These are phyloP conservation scores for Epichloe aotearoae DNA, from an alignment of 2,329 filamentous ascomycete species.

Conservation along the genomic window DNA sequence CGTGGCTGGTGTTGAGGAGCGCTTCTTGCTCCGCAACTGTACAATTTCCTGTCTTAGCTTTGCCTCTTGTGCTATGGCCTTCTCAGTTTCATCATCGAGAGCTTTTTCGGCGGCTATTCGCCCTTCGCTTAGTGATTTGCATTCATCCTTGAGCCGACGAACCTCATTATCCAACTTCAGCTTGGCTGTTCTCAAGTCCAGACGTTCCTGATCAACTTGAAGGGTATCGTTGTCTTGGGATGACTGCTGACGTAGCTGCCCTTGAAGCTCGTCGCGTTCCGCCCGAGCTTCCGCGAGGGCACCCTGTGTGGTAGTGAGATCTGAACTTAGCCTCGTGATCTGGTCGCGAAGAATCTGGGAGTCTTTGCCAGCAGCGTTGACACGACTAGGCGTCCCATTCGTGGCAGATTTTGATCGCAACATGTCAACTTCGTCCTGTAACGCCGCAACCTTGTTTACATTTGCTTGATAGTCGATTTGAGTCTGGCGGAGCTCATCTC, in stretches of 20 bases:
- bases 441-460: slow-evolving; percentile 49
- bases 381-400: slow-evolving; percentile 20
- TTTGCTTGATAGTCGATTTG: slow-evolving; percentile 50
- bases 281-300: slow-evolving; percentile 45
- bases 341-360: slow-evolving; percentile 52
- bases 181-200: slow-evolving; percentile 55
- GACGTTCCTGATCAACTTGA: slow-evolving; percentile 52
- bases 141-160: slow-evolving; percentile 51
- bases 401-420: slow-evolving; percentile 33
- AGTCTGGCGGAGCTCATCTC: slow-evolving; percentile 57
- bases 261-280: slow-evolving; percentile 54
- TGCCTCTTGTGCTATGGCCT: slow-evolving; percentile 52
- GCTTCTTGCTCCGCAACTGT: slow-evolving; percentile 33
- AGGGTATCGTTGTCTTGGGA: slow-evolving; percentile 45
- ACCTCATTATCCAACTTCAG: slow-evolving; percentile 55
- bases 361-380: slow-evolving; percentile 44
- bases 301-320: slow-evolving; percentile 45
- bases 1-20: slow-evolving; percentile 29
- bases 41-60: slow-evolving; percentile 43
- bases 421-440: slow-evolving; percentile 68
- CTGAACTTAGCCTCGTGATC: slow-evolving; percentile 42
- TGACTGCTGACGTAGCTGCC: slow-evolving; percentile 41
- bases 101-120: slow-evolving; percentile 47
- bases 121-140: slow-evolving; percentile 40
- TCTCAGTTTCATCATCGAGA: slow-evolving; percentile 52